These are phyloP conservation scores for Diplosphaera chodatii DNA, from an alignment of 139 green algal genomes.

Conservation along the genomic window DNA sequence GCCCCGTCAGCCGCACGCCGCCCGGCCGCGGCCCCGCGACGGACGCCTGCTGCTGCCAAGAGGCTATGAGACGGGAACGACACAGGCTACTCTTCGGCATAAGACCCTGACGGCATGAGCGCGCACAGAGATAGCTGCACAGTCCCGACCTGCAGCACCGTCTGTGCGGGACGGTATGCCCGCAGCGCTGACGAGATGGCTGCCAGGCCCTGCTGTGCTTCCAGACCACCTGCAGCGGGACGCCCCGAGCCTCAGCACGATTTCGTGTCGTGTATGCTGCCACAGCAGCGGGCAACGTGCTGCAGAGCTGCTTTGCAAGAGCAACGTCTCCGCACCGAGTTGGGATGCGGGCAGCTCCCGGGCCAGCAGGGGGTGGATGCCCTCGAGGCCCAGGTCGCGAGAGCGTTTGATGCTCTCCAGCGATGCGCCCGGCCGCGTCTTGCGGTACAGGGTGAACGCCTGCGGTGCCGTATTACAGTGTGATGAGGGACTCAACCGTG, in stretches of 20 bases:
- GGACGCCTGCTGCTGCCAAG: background rate
- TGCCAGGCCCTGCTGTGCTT: conserved; percentile 39
- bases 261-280: no score
- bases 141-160: conserved; percentile 92
- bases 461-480: no score
- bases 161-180: conserved; percentile 71
- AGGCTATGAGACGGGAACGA: no score
- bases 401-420: conserved; percentile 62
- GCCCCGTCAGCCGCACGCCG: background rate
- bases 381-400: conserved; percentile 52
- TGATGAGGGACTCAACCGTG: no score
- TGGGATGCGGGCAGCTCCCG: conserved; percentile 30
- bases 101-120: no score
- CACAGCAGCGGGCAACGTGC: no score
- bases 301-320: no score
- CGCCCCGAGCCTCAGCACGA: no score
- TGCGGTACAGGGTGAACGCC: conserved; percentile 78
- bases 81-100: no score
- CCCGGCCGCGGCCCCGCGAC: conserved; percentile 19
- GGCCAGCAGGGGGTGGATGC: conserved; percentile 74
- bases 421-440: conserved; percentile 71
- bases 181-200: conserved; percentile 63
- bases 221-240: background rate
- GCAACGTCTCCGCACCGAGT: no score
- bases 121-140: no score